A percentile compares a stretch with the other conserved stretches of the same genome.
Evolutionary conservation across 1,284 basidiomycete genomes (phyloP).

Genomic region (Fistulinella staudtii): DNA sequence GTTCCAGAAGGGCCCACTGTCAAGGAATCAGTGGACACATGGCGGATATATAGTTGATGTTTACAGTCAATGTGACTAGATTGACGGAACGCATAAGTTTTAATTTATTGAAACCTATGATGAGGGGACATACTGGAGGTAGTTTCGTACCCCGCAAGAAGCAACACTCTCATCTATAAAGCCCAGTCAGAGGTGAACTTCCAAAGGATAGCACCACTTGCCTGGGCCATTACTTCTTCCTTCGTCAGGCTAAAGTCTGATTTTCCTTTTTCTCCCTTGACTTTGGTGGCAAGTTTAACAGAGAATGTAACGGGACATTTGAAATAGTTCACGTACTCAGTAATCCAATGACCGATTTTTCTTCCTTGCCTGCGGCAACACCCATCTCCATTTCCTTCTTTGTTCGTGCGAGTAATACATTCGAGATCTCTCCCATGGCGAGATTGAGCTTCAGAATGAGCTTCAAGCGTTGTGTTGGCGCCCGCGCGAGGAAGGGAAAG

Average conservation of each 20-base stretch:
- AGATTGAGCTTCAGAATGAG: constrained; percentile 35
- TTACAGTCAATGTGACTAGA: constrained; percentile 27
- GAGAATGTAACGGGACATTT: too few relatives aligned
- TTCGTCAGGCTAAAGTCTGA: constrained; percentile 49
- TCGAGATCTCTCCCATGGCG: constrained; percentile 44
- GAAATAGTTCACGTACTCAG: constrained; percentile 9
- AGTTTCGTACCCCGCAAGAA: constrained; percentile 41
- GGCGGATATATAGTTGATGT: background rate
- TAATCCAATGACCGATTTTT: constrained; percentile 47
- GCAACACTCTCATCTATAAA: constrained; percentile 35
- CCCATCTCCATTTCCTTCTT: constrained; percentile 38
- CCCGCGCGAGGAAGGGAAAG: constrained; percentile 39
- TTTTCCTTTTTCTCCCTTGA: constrained; percentile 37
- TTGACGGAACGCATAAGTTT: background rate
- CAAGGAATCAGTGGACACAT: background rate
- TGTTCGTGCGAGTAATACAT: constrained; percentile 41
- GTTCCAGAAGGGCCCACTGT: constrained; percentile 29
- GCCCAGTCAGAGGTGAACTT: background rate
- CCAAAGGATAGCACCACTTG: constrained; percentile 1
- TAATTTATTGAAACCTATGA: background rate
- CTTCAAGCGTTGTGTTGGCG: constrained; percentile 40
- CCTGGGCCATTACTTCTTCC: constrained; percentile 65
- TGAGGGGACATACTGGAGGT: constrained; percentile 33
- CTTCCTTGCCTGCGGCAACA: constrained; percentile 29
- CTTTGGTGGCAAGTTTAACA: background rate